Evolutionary conservation across 176 grass and related monocot genomes (phyloP), one percentile per base, ranked within the genome.

Genomic region (Oryza coarctata): DNA sequence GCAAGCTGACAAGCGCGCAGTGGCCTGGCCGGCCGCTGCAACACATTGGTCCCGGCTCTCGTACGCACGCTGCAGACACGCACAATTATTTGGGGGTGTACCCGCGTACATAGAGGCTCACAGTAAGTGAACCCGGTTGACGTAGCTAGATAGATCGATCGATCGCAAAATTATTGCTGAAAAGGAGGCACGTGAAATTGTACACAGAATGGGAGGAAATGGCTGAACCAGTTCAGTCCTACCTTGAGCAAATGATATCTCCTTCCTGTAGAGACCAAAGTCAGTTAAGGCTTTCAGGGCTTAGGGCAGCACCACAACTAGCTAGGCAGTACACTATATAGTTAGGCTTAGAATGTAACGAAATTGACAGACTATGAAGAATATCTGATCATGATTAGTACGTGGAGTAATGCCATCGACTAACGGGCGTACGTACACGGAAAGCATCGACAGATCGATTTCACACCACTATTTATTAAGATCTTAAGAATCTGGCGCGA

Each of bases 11-110:
- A 82, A 61, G 41, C 78, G 15, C 65, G 41, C 39, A 30, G 63
- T 70, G 77, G 34, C 45, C 36, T n/a, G 44, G 44, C 44, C 44
- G 43, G 23, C 60, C 50, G 80, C 80, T 26, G 26, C 30, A 18
- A n/a, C n/a, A 20, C 61, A 29, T 74, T 31, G 70, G 78, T 86
- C 78, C 83, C 73, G 18, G 27, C 44, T 44, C 73, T 36, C 57
- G 75, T 78, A 89, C 78, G 17, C 75, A 7, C 68, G 55, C 55
- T 60, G 55, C 55, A 60, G 55, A 60, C 20, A 60, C 18, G 40
- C 78, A 65, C 82, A 85, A 77, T 85, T 72, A 81, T 89, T 84
- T 69, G 47, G 57, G 57, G 72, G 70, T 22, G 80, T 75, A 22
- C 65, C 15, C 43, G 35, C 17, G 61, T 69, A 9, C 67, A 64